Evolutionary conservation across 2,329 filamentous ascomycete genomes (phyloP), one percentile per base, ranked within the genome.

Genomic region (Pseudogymnoascus sp.): DNA sequence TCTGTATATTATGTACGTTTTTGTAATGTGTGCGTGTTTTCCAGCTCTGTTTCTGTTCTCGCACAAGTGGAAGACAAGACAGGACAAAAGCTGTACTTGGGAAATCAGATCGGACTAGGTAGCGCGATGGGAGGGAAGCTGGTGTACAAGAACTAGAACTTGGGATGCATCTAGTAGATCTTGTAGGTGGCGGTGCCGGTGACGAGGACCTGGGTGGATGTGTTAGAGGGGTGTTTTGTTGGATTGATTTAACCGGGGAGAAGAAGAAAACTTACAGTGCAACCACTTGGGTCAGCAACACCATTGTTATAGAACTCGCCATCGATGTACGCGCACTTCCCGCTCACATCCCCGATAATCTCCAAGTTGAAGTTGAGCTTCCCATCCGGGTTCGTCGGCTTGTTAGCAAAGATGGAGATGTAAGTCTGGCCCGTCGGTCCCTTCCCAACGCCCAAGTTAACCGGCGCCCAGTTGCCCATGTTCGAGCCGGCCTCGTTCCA

Each of bases 341-440:
- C 69, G 28, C 61, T 65, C 38, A 70, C 65, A 62, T 64, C 86
- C 60, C 90, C 91, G 41, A 70, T 76, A 66, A 96, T 87, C 68
- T 85, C 82, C 70, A 96, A 83, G 71, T 87, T 88, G 77, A 88
- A 96, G 73, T 91, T 80, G 37, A 96, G 84, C 63, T 77, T 74
- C 35, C 83, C 69, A 52, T 69, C 84, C 15, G 74, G 71, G 67
- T 83, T 90, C 60, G 89, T 95, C 4, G 91, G 90, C 63, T 75
- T 70, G 78, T 97, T 96, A 71, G 85, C 84, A 80, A 92, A 90
- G 73, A 96, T 83, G 57, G 89, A 90, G 62, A 96, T 76, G 78
- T 83, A 97, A 39, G 87, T 94, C 63, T 74, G 76, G 70, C 87
- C 84, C 67, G 79, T 68, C 12, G 69, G 73, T 71, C 79, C 82